Conservation (phyloP, 2,329 filamentous ascomycete genomes). For the Clonostachys rhizophaga region DNA sequence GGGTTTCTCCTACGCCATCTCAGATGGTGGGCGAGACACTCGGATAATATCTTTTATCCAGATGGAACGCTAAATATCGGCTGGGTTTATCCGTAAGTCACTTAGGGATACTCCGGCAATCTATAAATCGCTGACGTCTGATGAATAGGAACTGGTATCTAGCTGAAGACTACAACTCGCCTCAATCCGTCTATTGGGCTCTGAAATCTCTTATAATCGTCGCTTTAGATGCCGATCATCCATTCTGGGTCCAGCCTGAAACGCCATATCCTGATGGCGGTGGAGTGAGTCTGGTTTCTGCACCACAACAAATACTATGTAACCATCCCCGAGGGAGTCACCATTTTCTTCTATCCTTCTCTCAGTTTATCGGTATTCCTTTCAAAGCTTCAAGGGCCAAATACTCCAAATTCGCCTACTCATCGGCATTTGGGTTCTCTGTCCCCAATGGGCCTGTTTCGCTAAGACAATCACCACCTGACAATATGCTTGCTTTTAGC, state of each 20-base stretch:
- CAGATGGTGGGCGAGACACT: slow-evolving; percentile 39
- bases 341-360: slow-evolving; percentile 27
- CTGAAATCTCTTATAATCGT: slow-evolving; percentile 43
- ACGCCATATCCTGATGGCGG: slow-evolving; percentile 9
- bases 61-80: slow-evolving; percentile 46
- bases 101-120: slow-evolving; percentile 6
- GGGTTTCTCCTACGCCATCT: slow-evolving; percentile 44
- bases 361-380: slow-evolving; percentile 20
- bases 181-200: slow-evolving; percentile 50
- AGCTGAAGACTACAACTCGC: slow-evolving; percentile 52
- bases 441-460: slow-evolving; percentile 21
- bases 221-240: slow-evolving; percentile 22
- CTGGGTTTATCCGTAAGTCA: slow-evolving; percentile 13
- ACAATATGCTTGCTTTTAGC: slow-evolving; percentile 14
- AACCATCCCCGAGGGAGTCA: slow-evolving; percentile 19
- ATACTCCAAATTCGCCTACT: slow-evolving; percentile 38
- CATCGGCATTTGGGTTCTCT: slow-evolving; percentile 34
- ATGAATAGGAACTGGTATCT: slow-evolving; percentile 37
- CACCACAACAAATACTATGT: slow-evolving; percentile 38
- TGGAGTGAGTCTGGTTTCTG: slow-evolving; percentile 2
- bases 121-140: background rate
- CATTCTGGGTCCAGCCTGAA: slow-evolving; percentile 40
- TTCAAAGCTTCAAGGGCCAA: slow-evolving; percentile 28
- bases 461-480: slow-evolving; percentile 28
- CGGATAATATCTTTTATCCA: slow-evolving; percentile 35